Evolutionary conservation across 495 filamentous ascomycete species (phyloP).

Genomic region (Usnea hakonensis): DNA sequence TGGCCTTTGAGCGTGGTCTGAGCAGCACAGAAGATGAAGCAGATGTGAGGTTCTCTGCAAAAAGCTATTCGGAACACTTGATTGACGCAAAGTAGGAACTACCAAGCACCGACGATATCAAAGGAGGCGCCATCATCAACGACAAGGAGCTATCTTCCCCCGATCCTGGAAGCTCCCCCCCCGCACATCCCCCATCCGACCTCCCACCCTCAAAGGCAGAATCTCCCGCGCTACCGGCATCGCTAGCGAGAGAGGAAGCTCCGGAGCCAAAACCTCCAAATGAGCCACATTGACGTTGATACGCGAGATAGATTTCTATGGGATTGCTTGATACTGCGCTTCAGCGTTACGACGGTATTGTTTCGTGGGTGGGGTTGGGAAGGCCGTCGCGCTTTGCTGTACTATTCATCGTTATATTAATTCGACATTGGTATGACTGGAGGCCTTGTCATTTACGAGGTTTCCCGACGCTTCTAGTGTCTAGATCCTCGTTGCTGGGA

Average conservation of each 20-base stretch:
- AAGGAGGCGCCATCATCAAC: conserved; percentile 7
- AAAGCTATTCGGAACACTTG: not conserved
- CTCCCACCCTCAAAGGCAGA: not conserved
- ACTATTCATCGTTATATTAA: not conserved
- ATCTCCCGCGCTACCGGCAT: not conserved
- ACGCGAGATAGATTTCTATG: not conserved
- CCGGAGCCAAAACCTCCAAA: conserved; percentile 6
- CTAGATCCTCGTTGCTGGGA: too few relatives aligned
- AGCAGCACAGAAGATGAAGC: conserved; percentile 22
- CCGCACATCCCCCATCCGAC: not conserved
- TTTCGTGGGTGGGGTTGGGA: not conserved
- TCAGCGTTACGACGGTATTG: not conserved
- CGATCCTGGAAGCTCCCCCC: not conserved
- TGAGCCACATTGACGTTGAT: not conserved
- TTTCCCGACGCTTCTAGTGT: too few relatives aligned
- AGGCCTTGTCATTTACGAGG: too few relatives aligned
- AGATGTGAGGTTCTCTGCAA: conserved; percentile 3
- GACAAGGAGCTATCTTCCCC: conserved; percentile 5
- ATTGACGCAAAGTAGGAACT: not conserved
- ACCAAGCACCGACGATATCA: conserved; percentile 5
- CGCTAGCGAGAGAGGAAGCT: not conserved
- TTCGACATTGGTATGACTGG: too few relatives aligned
- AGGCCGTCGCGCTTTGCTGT: not conserved
- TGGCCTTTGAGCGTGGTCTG: conserved; percentile 67
- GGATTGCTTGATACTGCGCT: not conserved